Percentiles rank a stretch among this genome's conserved stretches.
phyloP scores from a whole-genome alignment of 306 rosid species.

The Delonix regia region DNA sequence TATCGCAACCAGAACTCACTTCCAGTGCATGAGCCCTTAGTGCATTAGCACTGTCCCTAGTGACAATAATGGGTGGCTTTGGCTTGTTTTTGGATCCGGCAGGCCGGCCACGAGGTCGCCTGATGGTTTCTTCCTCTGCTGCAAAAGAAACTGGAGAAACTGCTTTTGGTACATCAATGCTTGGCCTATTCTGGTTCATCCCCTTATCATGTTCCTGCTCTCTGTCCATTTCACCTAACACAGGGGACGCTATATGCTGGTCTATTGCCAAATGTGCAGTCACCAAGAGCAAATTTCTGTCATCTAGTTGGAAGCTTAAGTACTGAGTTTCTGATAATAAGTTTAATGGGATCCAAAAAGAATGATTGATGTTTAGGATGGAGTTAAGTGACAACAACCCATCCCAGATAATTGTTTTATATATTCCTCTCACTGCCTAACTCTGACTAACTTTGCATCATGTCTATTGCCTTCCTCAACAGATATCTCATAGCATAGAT shows the following conservation, averaged over 20 bases:
- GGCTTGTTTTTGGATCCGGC: conserved; percentile 25
- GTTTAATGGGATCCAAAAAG: conserved; percentile 41
- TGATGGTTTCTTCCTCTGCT: conserved; percentile 40
- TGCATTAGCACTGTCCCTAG: conserved; percentile 15
- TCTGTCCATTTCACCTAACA: conserved; percentile 30
- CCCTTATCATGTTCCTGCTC: conserved; percentile 46
- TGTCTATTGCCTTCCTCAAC: conserved; percentile 58
- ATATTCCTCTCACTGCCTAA: conserved; percentile 39
- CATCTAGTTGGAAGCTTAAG: conserved; percentile 31
- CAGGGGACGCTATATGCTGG: background rate
- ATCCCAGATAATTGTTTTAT: background rate
- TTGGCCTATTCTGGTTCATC: conserved; percentile 40
- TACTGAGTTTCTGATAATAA: conserved; percentile 33
- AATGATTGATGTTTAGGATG: conserved; percentile 57
- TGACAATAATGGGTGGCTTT: conserved; percentile 9
- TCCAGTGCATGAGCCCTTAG: conserved; percentile 3
- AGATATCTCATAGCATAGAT: conserved; percentile 9
- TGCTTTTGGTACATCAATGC: conserved; percentile 47
- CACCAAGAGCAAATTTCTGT: background rate
- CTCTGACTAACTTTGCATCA: conserved; percentile 45
- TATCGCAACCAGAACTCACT: conserved; percentile 7
- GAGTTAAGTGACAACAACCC: conserved; percentile 51
- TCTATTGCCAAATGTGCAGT: background rate
- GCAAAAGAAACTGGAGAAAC: conserved; percentile 48
- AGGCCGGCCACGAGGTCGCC: conserved; percentile 26